Percentiles rank a stretch among this genome's conserved stretches.
These are phyloP conservation scores for Nicotiana paniculata DNA, from an alignment of 257 asterid genomes.

Conservation along the genomic window DNA sequence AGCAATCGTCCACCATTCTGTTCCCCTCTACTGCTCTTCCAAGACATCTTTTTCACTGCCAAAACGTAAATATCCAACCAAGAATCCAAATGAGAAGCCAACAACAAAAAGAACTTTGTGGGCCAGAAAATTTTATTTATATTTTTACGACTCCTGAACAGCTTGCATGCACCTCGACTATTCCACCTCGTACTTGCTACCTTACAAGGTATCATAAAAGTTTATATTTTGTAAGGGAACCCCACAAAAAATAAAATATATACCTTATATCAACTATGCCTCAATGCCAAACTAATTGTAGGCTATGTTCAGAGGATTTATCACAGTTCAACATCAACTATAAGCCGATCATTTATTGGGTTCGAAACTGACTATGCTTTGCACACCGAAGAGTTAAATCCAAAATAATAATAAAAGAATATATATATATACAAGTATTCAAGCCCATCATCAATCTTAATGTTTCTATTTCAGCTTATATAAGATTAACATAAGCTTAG, in stretches of 20 bases:
- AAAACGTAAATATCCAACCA: constrained; percentile 8
- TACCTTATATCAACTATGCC: neutral
- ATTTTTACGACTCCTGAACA: neutral
- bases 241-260: neutral
- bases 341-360: neutral
- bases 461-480: neutral
- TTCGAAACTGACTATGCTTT: neutral
- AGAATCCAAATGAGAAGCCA: constrained; percentile 1
- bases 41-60: constrained; percentile 27
- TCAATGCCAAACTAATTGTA: neutral
- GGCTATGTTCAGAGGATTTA: neutral
- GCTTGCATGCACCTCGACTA: neutral
- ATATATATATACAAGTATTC: neutral
- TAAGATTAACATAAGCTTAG: neutral
- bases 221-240: neutral
- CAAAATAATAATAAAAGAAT: neutral
- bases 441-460: neutral
- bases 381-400: neutral
- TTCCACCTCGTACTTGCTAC: neutral
- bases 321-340: neutral
- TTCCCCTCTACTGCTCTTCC: constrained; percentile 33
- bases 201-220: neutral
- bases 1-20: constrained; percentile 45
- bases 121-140: neutral
- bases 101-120: neutral